A percentile compares a stretch with the other conserved stretches of the same genome.
phyloP scores from a whole-genome alignment of 805 yeast genomes.

The Suhomyces kilbournensis region DNA sequence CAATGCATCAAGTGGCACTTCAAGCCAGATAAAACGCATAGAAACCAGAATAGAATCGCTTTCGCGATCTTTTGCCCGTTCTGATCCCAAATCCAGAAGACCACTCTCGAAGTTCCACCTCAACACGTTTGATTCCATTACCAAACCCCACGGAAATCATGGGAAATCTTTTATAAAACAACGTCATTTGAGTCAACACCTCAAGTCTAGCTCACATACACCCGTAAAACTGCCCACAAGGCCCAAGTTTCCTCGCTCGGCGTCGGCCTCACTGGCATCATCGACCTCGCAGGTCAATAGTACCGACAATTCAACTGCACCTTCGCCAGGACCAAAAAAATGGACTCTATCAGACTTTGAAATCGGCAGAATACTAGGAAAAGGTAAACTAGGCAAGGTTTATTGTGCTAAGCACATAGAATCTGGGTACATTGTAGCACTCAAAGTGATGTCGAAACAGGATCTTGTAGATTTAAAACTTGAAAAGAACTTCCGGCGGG shows the following conservation, averaged over 20 bases:
- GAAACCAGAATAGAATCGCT: constrained; percentile 21
- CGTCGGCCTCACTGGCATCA: neutral
- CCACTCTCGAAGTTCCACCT: constrained; percentile 15
- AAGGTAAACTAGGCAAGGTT: constrained; percentile 91
- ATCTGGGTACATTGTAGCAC: constrained; percentile 80
- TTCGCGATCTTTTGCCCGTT: constrained; percentile 11
- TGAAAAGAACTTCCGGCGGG: constrained; percentile 83
- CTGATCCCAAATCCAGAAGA: constrained; percentile 3
- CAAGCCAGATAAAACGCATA: constrained; percentile 17
- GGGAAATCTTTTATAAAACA: constrained; percentile 3
- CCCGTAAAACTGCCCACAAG: constrained; percentile 3
- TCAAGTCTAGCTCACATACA: neutral
- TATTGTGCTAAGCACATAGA: constrained; percentile 78
- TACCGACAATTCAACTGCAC: neutral
- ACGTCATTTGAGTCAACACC: neutral
- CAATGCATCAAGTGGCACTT: neutral
- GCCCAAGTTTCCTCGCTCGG: neutral
- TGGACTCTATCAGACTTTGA: constrained; percentile 65
- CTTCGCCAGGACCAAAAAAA: constrained; percentile 1
- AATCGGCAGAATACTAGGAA: constrained; percentile 82
- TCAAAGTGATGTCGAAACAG: constrained; percentile 84
- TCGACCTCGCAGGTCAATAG: neutral
- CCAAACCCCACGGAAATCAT: neutral
- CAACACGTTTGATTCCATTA: constrained; percentile 9
- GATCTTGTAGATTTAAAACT: constrained; percentile 74